phyloP scores from a whole-genome alignment of 31 red algal genomes.

The Endocladia muricata region DNA sequence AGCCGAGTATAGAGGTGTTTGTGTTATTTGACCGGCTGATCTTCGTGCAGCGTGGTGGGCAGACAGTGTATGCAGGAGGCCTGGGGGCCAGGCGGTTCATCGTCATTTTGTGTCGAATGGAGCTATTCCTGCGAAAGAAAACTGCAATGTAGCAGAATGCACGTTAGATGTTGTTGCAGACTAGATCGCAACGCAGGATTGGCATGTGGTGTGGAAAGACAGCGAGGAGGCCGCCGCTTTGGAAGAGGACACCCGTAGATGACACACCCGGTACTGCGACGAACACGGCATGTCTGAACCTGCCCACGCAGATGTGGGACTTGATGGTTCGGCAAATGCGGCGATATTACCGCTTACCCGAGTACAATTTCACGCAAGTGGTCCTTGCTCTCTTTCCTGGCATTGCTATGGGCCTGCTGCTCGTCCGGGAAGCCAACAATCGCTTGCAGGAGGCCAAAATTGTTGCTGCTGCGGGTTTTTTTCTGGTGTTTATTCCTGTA shows the following conservation, averaged over 20 bases:
- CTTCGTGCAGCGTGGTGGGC: constrained; percentile 64
- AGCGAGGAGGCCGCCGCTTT: too few relatives aligned
- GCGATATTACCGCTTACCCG: constrained; percentile 81
- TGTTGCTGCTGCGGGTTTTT: constrained; percentile 18
- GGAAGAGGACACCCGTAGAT: neutral
- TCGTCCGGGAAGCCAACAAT: constrained; percentile 45
- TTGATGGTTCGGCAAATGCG: constrained; percentile 29
- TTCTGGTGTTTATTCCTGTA: constrained; percentile 42
- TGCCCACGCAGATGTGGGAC: constrained; percentile 15
- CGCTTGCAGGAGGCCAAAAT: constrained; percentile 28
- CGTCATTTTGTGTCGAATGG: constrained; percentile 46
- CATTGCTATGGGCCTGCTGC: constrained; percentile 63
- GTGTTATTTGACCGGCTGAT: constrained; percentile 73
- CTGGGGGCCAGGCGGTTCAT: constrained; percentile 22
- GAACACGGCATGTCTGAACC: neutral
- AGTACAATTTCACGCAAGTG: constrained; percentile 80
- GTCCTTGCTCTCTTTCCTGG: constrained; percentile 55
- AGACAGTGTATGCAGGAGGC: constrained; percentile 82
- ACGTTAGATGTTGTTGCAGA: constrained; percentile 74
- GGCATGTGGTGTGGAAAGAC: constrained; percentile 15
- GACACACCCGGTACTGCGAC: constrained; percentile 1
- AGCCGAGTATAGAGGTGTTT: constrained; percentile 76
- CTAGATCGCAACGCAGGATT: constrained; percentile 28
- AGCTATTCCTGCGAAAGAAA: constrained; percentile 2
- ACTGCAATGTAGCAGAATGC: constrained; percentile 46